Conservation (phyloP, 2,329 filamentous ascomycete species). For the Blumeriella jaapii region DNA sequence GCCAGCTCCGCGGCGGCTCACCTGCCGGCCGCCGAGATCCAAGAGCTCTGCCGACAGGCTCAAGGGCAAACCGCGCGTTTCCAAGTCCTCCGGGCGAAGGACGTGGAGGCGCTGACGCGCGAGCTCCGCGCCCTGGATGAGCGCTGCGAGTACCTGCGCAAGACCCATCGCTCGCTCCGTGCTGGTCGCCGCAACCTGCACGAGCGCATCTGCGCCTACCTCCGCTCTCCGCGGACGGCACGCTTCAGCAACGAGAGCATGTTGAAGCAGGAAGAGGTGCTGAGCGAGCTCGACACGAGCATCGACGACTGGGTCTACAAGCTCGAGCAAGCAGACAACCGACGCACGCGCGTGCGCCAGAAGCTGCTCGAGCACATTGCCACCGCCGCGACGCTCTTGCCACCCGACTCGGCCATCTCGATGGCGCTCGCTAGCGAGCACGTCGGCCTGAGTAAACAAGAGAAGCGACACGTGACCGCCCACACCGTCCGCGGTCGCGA, state of each 20-base stretch:
- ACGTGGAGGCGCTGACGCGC: slow-evolving; percentile 55
- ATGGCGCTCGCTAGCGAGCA: not conserved
- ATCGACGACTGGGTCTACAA: slow-evolving; percentile 75
- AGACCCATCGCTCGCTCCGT: slow-evolving; percentile 63
- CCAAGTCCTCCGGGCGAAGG: slow-evolving; percentile 49
- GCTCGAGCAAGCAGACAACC: slow-evolving; percentile 70
- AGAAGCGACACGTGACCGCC: slow-evolving; percentile 4
- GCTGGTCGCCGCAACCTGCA: slow-evolving; percentile 69
- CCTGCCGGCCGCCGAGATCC: slow-evolving; percentile 38
- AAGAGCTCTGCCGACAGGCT: slow-evolving; percentile 46
- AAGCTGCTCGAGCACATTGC: slow-evolving; percentile 75
- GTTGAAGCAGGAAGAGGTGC: slow-evolving; percentile 68
- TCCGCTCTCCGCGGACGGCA: slow-evolving; percentile 57
- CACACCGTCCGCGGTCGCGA: slow-evolving; percentile 4
- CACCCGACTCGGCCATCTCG: slow-evolving; percentile 15
- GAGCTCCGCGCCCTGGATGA: slow-evolving; percentile 69
- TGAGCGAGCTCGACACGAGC: slow-evolving; percentile 63
- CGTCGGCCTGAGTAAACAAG: not conserved
- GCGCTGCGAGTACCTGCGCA: slow-evolving; percentile 65
- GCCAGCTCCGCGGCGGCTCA: slow-evolving; percentile 39
- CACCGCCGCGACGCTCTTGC: slow-evolving; percentile 45
- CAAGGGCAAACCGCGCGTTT: slow-evolving; percentile 51
- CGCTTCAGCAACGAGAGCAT: slow-evolving; percentile 66
- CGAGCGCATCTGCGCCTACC: slow-evolving; percentile 63
- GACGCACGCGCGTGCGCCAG: slow-evolving; percentile 62